A percentile compares a stretch with the other conserved stretches of the same genome.
These are phyloP conservation scores for Bryopsis sp. DNA, from an alignment of 139 green algal species.

Conservation along the genomic window DNA sequence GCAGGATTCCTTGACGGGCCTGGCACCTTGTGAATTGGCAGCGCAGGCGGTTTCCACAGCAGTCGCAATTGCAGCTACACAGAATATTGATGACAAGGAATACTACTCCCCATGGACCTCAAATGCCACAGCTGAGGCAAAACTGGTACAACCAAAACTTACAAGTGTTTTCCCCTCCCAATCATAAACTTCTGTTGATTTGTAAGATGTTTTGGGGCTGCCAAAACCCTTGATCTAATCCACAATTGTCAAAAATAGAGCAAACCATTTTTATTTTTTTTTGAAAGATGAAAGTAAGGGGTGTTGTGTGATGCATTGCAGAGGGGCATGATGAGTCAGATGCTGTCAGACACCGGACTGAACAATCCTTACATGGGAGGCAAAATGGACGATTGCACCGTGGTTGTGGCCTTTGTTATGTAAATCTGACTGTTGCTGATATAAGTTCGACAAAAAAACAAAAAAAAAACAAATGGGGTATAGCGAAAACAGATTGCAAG, in stretches of 20 bases:
- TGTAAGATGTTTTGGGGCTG: too few species aligned
- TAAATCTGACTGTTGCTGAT: too few species aligned
- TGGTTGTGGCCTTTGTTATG: constrained; percentile 11
- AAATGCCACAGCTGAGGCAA: constrained; percentile 9
- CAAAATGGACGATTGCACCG: constrained; percentile 16
- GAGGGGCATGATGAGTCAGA: background rate
- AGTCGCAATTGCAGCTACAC: constrained; percentile 2
- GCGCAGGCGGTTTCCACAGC: constrained; percentile 13
- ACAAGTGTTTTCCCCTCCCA: too few species aligned
- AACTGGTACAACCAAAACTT: too few species aligned
- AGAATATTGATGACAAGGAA: background rate
- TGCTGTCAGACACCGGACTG: constrained; percentile 1
- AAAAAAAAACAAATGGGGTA: too few species aligned
- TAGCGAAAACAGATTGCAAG: too few species aligned
- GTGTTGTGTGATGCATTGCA: background rate
- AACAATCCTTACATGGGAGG: constrained; percentile 17
- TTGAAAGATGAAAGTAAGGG: too few species aligned
- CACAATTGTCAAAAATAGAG: too few species aligned
- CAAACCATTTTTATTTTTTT: too few species aligned
- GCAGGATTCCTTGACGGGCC: background rate
- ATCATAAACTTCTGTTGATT: too few species aligned
- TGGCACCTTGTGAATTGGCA: background rate
- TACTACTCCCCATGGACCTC: constrained; percentile 18
- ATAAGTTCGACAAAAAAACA: too few species aligned
- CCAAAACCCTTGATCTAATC: too few species aligned